A percentile compares a stretch with the other conserved stretches of the same genome.
phyloP scores from a whole-genome alignment of 208 protist genomes.

The Tritrichomonas musculus region DNA sequence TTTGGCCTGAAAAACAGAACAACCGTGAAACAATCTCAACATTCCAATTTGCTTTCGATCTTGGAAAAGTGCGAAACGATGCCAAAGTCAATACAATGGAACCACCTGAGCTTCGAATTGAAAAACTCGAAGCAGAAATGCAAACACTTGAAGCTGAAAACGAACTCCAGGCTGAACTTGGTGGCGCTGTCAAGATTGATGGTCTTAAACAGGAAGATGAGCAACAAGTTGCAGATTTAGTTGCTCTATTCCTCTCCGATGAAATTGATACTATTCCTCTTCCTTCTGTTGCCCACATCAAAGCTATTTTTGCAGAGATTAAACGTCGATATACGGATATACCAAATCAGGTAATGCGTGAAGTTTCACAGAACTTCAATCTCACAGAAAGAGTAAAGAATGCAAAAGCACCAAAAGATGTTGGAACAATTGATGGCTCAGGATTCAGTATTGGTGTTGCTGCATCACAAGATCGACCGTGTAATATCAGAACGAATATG shows the following conservation, averaged over 20 bases:
- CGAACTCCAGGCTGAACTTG: neutral
- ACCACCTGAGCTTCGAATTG: neutral
- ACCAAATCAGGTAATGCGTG: neutral
- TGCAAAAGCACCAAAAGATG: conserved; percentile 17
- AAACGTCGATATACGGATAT: conserved; percentile 8
- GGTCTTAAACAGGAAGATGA: conserved; percentile 31
- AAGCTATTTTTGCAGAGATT: conserved; percentile 28
- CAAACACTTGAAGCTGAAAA: neutral
- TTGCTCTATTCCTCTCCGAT: neutral
- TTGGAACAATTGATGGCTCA: neutral
- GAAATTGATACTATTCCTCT: neutral
- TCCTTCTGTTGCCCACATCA: neutral
- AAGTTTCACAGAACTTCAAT: conserved; percentile 1
- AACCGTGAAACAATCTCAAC: neutral
- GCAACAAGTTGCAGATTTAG: neutral
- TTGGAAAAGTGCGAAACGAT: neutral
- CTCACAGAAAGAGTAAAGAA: conserved; percentile 7
- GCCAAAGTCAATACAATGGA: conserved; percentile 32
- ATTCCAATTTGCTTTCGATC: conserved; percentile 11
- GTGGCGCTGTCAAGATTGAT: neutral
- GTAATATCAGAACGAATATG: neutral
- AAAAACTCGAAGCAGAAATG: neutral
- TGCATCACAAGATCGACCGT: neutral
- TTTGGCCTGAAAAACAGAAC: conserved; percentile 18
- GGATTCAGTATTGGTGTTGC: conserved; percentile 23